Evolutionary conservation across 768 basidiomycete genomes (phyloP).

Genomic region (Zangia roseola): DNA sequence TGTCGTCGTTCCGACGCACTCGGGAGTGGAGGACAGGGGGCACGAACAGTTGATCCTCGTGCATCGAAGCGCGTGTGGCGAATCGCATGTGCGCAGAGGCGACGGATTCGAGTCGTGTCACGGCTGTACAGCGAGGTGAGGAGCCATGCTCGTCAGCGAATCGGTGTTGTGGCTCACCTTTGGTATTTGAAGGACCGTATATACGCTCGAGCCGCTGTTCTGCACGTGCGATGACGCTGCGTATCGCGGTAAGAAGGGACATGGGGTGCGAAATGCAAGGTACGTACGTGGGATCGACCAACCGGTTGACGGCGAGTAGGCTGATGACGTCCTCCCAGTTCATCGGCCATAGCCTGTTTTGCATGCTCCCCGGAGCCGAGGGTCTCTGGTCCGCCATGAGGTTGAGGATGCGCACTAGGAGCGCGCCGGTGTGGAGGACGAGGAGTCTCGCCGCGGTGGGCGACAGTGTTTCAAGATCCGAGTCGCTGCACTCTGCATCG

Average conservation of each 20-base stretch:
- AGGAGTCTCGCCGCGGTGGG: constrained; percentile 36
- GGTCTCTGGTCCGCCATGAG: constrained; percentile 57
- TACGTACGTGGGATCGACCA: constrained; percentile 30
- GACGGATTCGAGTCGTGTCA: constrained; percentile 11
- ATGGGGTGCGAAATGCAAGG: not conserved
- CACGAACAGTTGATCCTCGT: constrained; percentile 19
- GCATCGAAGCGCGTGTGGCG: not conserved
- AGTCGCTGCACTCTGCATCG: constrained; percentile 25
- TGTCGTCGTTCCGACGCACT: constrained; percentile 6
- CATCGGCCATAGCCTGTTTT: constrained; percentile 60
- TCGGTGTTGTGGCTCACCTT: constrained; percentile 8
- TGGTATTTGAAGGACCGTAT: constrained; percentile 24
- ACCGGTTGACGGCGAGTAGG: constrained; percentile 43
- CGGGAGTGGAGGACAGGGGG: constrained; percentile 13
- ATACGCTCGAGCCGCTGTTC: constrained; percentile 29
- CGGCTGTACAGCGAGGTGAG: constrained; percentile 13
- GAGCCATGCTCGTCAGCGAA: not conserved
- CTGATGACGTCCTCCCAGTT: constrained; percentile 65
- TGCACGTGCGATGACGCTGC: constrained; percentile 25
- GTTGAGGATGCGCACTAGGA: constrained; percentile 53
- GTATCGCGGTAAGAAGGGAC: not conserved
- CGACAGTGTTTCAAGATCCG: constrained; percentile 31
- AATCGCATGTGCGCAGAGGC: constrained; percentile 17
- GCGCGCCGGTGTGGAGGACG: constrained; percentile 41
- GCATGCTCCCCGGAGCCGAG: constrained; percentile 54